These are phyloP conservation scores for Candida frijolesensis DNA, from an alignment of 1,139 yeast genomes.

Conservation along the genomic window DNA sequence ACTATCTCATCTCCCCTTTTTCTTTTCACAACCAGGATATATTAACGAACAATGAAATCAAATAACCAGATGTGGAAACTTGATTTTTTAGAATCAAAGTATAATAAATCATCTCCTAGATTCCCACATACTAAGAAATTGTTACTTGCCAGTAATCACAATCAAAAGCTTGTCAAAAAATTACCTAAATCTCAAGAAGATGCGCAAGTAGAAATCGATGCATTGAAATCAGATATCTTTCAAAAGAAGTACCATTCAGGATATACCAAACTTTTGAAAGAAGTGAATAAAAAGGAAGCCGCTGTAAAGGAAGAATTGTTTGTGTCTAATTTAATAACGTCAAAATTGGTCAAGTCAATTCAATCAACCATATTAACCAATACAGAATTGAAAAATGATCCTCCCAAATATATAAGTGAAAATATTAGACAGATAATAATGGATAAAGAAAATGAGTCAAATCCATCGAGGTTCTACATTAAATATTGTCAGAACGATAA, in stretches of 20 bases:
- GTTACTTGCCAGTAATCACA: conserved; percentile 46
- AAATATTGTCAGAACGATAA: conserved; percentile 43
- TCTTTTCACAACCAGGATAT: background rate
- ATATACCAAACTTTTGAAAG: conserved; percentile 41
- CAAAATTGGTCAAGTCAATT: conserved; percentile 36
- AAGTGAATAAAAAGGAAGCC: conserved; percentile 28
- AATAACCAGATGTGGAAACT: conserved; percentile 45
- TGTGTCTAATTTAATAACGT: conserved; percentile 29
- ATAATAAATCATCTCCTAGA: conserved; percentile 48
- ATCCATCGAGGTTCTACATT: conserved; percentile 56
- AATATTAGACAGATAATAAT: conserved; percentile 25
- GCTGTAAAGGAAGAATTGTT: conserved; percentile 20
- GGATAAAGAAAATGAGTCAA: conserved; percentile 30
- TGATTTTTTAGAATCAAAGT: conserved; percentile 54
- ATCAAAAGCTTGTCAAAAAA: conserved; percentile 44
- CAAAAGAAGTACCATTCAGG: conserved; percentile 54
- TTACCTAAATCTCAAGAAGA: conserved; percentile 41
- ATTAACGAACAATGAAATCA: conserved; percentile 10
- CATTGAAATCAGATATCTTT: conserved; percentile 48
- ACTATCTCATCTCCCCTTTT: conserved; percentile 15
- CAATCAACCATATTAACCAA: conserved; percentile 25
- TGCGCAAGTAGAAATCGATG: conserved; percentile 45
- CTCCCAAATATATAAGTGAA: conserved; percentile 36
- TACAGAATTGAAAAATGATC: conserved; percentile 29
- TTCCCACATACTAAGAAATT: conserved; percentile 55